Conservation (phyloP, 78 protist species). For the Dictyostelium purpureum region DNA sequence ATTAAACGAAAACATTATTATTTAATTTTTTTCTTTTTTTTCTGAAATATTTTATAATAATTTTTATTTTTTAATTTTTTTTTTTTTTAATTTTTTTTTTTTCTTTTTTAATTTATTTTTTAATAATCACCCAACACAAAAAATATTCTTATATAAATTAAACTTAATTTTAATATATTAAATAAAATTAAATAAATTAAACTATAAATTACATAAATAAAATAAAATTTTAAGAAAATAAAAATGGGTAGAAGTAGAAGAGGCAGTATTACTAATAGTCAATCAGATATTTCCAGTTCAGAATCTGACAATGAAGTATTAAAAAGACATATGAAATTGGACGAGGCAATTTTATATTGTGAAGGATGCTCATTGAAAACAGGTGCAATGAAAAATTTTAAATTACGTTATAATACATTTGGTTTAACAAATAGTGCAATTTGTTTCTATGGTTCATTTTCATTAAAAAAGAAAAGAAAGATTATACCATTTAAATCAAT, state of each 20-base stretch:
- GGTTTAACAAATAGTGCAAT: neutral
- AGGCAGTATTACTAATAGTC: neutral
- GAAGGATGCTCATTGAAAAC: neutral
- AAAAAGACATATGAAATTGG: neutral
- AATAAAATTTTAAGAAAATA: neutral
- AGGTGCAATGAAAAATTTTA: neutral
- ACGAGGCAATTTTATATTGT: neutral
- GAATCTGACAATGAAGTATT: neutral
- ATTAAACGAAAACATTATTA: too few species aligned
- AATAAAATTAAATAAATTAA: too few species aligned
- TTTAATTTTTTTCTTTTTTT: too few species aligned
- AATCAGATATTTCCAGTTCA: neutral
- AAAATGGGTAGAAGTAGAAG: conserved; percentile 8
- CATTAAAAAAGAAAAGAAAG: conserved; percentile 2
- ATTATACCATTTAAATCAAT: neutral
- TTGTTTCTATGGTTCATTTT: neutral
- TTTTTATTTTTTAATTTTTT: too few species aligned
- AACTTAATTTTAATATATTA: too few species aligned
- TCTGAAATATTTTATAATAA: too few species aligned
- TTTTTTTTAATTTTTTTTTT: too few species aligned
- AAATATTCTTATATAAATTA: too few species aligned
- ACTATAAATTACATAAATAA: neutral
- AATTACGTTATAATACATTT: neutral
- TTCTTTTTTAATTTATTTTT: too few species aligned
- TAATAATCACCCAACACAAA: neutral